Evolutionary conservation across 208 protist genomes (phyloP).

Genomic region (Wallacemonas sp.): DNA sequence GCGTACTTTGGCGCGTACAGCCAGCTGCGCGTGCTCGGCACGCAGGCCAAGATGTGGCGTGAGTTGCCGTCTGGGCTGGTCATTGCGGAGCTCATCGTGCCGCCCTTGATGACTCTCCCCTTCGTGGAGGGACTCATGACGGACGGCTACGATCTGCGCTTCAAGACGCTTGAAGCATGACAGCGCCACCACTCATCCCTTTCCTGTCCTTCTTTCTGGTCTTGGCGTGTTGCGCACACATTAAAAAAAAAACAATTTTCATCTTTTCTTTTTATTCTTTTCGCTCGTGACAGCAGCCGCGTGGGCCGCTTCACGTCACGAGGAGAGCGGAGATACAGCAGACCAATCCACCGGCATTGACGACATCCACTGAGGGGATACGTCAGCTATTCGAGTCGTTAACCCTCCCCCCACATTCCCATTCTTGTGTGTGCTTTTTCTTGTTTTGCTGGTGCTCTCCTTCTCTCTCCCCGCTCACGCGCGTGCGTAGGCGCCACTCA

Average conservation of each 20-base stretch:
- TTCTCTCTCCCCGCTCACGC: too few species aligned
- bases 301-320: too few species aligned
- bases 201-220: neutral
- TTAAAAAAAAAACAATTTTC: neutral
- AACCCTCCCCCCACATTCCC: slow-evolving; percentile 2
- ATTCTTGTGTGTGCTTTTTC: neutral
- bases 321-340: too few species aligned
- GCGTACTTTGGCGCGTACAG: slow-evolving; percentile 43
- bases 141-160: slow-evolving; percentile 45
- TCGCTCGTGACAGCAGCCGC: too few species aligned
- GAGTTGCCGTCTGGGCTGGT: slow-evolving; percentile 40
- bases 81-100: slow-evolving; percentile 30
- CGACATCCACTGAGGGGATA: too few species aligned
- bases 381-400: too few species aligned
- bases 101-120: slow-evolving; percentile 29
- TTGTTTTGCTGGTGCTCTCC: slow-evolving; percentile 17
- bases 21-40: slow-evolving; percentile 21
- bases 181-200: neutral
- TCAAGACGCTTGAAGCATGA: slow-evolving; percentile 19
- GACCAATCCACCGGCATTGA: too few species aligned
- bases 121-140: slow-evolving; percentile 32
- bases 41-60: slow-evolving; percentile 38
- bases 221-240: neutral
- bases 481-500: too few species aligned
- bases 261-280: slow-evolving; percentile 5